Percentiles rank a stretch among this genome's conserved stretches.
Evolutionary conservation across 257 asterid species (phyloP).

Genomic region (Leonotis leonurus): DNA sequence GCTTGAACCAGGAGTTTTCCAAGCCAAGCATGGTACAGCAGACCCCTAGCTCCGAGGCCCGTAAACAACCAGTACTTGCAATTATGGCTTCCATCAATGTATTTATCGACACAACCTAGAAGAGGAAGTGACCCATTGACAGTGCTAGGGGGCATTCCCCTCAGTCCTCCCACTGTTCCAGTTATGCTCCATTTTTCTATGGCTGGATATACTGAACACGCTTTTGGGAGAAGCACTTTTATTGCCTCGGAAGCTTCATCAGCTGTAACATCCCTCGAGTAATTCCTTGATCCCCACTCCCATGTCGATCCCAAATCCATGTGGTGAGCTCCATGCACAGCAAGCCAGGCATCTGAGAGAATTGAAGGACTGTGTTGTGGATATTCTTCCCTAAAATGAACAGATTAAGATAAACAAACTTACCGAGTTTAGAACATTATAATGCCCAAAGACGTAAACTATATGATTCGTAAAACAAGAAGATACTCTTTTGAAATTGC

Average conservation of each 20-base stretch:
- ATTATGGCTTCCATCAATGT: conserved; percentile 21
- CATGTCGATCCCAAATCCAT: conserved; percentile 85
- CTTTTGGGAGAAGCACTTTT: conserved; percentile 63
- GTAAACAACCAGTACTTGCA: conserved; percentile 81
- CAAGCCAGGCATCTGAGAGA: conserved; percentile 86
- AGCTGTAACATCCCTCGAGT: conserved; percentile 43
- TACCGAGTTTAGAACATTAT: not conserved
- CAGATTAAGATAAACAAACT: not conserved
- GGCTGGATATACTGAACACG: conserved; percentile 56
- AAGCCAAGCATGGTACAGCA: conserved; percentile 83
- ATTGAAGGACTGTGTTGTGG: conserved; percentile 68
- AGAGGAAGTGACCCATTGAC: conserved; percentile 77
- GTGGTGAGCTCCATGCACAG: conserved; percentile 56
- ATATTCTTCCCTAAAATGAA: conserved; percentile 52
- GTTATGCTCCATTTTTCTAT: conserved; percentile 49
- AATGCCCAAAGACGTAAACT: not conserved
- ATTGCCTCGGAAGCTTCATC: conserved; percentile 59
- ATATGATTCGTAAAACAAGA: not conserved
- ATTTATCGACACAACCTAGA: conserved; percentile 61
- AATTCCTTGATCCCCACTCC: conserved; percentile 81
- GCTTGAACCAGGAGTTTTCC: conserved; percentile 69
- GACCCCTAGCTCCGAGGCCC: conserved; percentile 93
- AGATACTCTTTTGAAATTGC: not conserved
- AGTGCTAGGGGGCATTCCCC: conserved; percentile 89
- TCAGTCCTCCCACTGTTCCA: conserved; percentile 67